Conservation (phyloP, 1,284 basidiomycete species). For the Ganoderma lucidum region DNA sequence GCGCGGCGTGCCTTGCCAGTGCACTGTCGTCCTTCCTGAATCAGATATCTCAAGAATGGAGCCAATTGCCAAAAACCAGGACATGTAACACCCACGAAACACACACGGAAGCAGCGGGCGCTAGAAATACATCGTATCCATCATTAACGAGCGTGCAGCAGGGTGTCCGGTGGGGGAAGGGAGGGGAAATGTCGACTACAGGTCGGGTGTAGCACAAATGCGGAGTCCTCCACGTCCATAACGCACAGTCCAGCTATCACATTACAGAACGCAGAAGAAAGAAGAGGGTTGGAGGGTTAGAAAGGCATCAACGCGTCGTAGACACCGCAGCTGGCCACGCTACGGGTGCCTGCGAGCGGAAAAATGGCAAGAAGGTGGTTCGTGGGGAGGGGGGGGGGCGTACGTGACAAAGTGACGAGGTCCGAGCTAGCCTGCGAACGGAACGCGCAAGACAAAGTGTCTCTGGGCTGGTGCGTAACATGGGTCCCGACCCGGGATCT, state of each 20-base stretch:
- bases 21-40: not conserved
- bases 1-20: not conserved
- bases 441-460: conserved; percentile 13
- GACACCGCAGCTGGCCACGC: conserved; percentile 22
- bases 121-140: conserved; percentile 13
- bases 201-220: conserved; percentile 28
- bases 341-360: conserved; percentile 3
- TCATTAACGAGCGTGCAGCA: conserved; percentile 31
- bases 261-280: conserved; percentile 25
- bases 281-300: not conserved
- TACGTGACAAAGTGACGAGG: conserved; percentile 20
- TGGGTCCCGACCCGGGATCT: not conserved
- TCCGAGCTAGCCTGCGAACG: conserved; percentile 6
- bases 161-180: not conserved
- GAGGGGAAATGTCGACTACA: conserved; percentile 20
- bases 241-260: conserved; percentile 35
- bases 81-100: not conserved
- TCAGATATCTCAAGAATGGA: not conserved
- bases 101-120: not conserved
- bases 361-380: conserved; percentile 3
- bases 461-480: conserved; percentile 1
- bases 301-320: not conserved
- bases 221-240: conserved; percentile 30
- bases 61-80: not conserved
- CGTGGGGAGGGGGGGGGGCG: conserved; percentile 12